These are phyloP conservation scores for Diaporthe citri DNA, from an alignment of 2,329 filamentous ascomycete genomes.

Conservation along the genomic window DNA sequence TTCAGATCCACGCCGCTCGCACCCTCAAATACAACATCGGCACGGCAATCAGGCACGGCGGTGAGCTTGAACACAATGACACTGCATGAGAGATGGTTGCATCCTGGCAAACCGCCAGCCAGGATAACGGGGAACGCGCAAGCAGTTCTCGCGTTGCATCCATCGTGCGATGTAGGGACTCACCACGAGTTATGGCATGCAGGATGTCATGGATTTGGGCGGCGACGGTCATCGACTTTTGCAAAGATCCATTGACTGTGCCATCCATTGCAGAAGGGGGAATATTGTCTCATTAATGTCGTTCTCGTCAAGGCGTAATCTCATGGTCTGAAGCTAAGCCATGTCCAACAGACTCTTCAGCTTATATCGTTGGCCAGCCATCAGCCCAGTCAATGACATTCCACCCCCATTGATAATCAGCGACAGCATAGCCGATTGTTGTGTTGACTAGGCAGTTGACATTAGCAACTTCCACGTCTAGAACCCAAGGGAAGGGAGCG, in stretches of 20 bases:
- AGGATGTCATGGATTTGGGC: neutral
- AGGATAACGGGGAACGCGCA: neutral
- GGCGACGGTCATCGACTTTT: neutral
- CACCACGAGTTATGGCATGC: neutral
- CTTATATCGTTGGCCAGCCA: conserved; percentile 42
- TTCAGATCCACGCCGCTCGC: neutral
- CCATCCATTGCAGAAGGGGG: neutral
- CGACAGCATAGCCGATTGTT: conserved; percentile 62
- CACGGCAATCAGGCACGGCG: neutral
- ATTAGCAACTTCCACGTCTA: neutral
- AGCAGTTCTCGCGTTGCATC: neutral
- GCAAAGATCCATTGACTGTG: neutral
- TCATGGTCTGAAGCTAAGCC: neutral
- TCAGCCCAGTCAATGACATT: conserved; percentile 53
- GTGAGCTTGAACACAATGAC: neutral
- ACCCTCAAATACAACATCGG: neutral
- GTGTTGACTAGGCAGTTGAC: conserved; percentile 46
- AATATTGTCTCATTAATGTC: neutral
- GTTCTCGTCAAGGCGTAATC: neutral
- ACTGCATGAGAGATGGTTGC: neutral
- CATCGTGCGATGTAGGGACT: neutral
- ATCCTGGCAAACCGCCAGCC: neutral
- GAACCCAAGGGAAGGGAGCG: neutral
- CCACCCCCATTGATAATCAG: conserved; percentile 60
- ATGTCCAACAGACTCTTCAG: neutral